Evolutionary conservation across 306 rosid genomes (phyloP), one percentile per base, ranked within the genome.

Genomic region (Ammopiptanthus mongolicus): DNA sequence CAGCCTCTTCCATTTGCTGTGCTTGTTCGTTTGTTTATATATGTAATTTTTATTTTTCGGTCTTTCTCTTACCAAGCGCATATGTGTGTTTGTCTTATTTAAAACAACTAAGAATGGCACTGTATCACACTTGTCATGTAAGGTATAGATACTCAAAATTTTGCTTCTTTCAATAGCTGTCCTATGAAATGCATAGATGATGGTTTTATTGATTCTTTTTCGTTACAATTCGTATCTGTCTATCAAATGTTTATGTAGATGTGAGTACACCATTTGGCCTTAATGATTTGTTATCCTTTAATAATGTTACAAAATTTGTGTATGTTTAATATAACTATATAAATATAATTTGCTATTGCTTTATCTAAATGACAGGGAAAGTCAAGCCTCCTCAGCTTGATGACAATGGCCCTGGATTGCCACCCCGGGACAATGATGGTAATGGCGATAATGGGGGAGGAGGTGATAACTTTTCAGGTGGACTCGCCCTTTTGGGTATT

Each of bases 361-460:
- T 31, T 31, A 31, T 31, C 36, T 31, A 5, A 3, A 31, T 31
- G 28, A 23, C 28, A 25, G 28, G 2, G 3, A 25, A 25, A 86
- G 89, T 87, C 29, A 90, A 79, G 87, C 55, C 86, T 5, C 93
- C 91, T 22, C 78, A 65, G 53, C 89, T 95, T 21, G 93, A 87
- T 47, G 87, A 92, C 73, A 89, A 80, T 0, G 97, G 91, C 5
- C 78, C 85, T 62, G 95, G 95, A 21, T 78, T 88, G 18, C 98
- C 98, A 7, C 97, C 98, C 12, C 64, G 78, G 1, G 85, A 84
- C 6, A 92, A 83, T 10, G 96, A 84, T 0, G 94, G 77, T 2
- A 86, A 91, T 0, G 99, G 97, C 0, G 97, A 96, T 0, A 91
- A 90, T 0, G 93, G 98, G 0, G 98, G 90, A 0, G 96, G 96